Evolutionary conservation across 805 yeast species (phyloP).

Genomic region (Starmerella khaoyaiensis): DNA sequence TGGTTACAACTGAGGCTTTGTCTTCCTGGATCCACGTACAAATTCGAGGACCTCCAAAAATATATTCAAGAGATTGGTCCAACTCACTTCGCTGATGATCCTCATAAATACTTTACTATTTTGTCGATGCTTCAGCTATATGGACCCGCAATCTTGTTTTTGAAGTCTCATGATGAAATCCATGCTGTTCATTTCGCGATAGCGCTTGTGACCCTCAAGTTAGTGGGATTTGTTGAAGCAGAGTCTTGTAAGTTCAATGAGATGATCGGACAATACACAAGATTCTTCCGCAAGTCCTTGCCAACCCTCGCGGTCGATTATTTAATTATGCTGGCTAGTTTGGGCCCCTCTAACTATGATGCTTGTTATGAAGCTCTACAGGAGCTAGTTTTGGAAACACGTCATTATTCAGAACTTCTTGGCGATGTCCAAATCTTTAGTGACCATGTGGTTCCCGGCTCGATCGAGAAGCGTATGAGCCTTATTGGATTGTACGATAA

Average conservation of each 20-base stretch:
- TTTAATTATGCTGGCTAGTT: conserved; percentile 49
- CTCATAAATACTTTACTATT: conserved; percentile 62
- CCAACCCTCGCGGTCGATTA: conserved; percentile 91
- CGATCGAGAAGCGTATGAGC: conserved; percentile 62
- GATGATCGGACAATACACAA: conserved; percentile 61
- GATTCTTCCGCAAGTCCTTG: conserved; percentile 70
- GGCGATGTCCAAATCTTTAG: conserved; percentile 52
- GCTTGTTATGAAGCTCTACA: conserved; percentile 67
- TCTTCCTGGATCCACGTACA: conserved; percentile 45
- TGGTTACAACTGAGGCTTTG: conserved; percentile 82
- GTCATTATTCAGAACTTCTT: conserved; percentile 66
- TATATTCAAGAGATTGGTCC: conserved; percentile 61
- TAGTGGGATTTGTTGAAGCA: conserved; percentile 24
- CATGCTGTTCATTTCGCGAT: conserved; percentile 87
- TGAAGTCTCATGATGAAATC: conserved; percentile 52
- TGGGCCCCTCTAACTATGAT: conserved; percentile 33
- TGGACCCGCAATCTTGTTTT: conserved; percentile 62
- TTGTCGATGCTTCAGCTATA: conserved; percentile 65
- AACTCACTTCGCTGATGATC: conserved; percentile 49
- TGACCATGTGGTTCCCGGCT: conserved; percentile 70
- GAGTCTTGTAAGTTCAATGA: conserved; percentile 28
- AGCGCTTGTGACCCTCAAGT: conserved; percentile 34
- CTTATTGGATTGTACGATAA: conserved; percentile 48
- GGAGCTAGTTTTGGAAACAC: conserved; percentile 72
- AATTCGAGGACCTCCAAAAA: conserved; percentile 60